phyloP scores from a whole-genome alignment of 768 basidiomycete species.

The Boletus sensibilis region DNA sequence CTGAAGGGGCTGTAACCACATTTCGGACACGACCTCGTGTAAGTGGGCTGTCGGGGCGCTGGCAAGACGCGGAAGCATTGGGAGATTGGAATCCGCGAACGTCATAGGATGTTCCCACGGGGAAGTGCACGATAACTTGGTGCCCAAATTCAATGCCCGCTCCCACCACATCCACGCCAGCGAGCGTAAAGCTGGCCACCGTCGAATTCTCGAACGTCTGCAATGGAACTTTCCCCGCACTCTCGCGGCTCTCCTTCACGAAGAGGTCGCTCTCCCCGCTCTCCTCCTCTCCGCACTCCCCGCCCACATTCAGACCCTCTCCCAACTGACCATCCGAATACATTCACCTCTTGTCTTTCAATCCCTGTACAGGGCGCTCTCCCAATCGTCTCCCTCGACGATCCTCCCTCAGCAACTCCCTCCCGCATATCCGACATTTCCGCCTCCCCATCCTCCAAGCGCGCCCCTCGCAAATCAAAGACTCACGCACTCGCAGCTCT shows the following conservation, averaged over 20 bases:
- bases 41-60: conserved; percentile 26
- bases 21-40: conserved; percentile 13
- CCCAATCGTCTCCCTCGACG: conserved; percentile 55
- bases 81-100: conserved; percentile 34
- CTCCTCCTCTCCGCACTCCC: conserved; percentile 44
- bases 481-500: conserved; percentile 81
- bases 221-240: conserved; percentile 43
- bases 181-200: conserved; percentile 4
- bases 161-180: conserved; percentile 38
- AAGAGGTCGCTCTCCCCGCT: conserved; percentile 60
- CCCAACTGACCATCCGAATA: conserved; percentile 47
- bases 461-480: conserved; percentile 89
- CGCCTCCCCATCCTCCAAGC: conserved; percentile 50
- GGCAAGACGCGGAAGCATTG: conserved; percentile 36
- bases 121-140: conserved; percentile 39
- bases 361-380: conserved; percentile 76
- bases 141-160: conserved; percentile 41
- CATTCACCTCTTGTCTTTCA: conserved; percentile 64
- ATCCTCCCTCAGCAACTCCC: conserved; percentile 34
- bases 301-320: conserved; percentile 42
- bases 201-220: no score
- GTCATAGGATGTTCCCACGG: conserved; percentile 28
- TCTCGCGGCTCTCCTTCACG: conserved; percentile 62
- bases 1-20: background rate
- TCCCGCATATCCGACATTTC: conserved; percentile 36